Conservation (phyloP, 257 asterid species). For the Thymus quinquecostatus region DNA sequence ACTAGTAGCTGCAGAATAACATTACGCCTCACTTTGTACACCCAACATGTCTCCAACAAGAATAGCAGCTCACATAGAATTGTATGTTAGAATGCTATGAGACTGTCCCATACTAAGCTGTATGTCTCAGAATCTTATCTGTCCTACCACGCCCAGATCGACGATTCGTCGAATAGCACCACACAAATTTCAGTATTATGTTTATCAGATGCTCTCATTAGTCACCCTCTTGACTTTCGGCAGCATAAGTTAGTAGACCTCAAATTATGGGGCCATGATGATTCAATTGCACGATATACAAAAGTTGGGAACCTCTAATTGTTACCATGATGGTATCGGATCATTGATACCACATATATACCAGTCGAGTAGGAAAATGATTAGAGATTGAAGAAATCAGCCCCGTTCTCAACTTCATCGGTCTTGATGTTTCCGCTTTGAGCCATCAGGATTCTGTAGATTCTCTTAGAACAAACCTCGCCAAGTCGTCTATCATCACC, state of each 20-base stretch:
- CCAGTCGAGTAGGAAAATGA: constrained; percentile 30
- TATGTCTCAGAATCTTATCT: constrained; percentile 1
- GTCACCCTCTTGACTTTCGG: not conserved
- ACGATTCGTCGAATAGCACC: not conserved
- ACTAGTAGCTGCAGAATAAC: not conserved
- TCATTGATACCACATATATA: not conserved
- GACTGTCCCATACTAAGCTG: constrained; percentile 12
- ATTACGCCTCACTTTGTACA: constrained; percentile 7
- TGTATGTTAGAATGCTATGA: constrained; percentile 1
- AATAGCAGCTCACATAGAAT: constrained; percentile 1
- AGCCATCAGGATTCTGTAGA: constrained; percentile 90
- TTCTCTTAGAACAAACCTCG: constrained; percentile 90
- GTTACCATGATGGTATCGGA: constrained; percentile 3
- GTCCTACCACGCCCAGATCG: not conserved
- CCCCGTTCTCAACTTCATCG: constrained; percentile 92
- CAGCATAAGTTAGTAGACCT: constrained; percentile 10
- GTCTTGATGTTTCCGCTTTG: constrained; percentile 74
- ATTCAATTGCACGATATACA: constrained; percentile 13
- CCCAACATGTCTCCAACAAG: not conserved
- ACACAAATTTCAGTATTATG: not conserved
- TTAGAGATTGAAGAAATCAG: constrained; percentile 64
- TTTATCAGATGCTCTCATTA: not conserved
- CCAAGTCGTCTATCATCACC: constrained; percentile 86
- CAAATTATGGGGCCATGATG: not conserved
- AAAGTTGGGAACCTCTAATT: constrained; percentile 17